A percentile compares a stretch with the other conserved stretches of the same genome.
Conservation (phyloP, 2,329 filamentous ascomycete genomes). For the Xylariaceae sp. region DNA sequence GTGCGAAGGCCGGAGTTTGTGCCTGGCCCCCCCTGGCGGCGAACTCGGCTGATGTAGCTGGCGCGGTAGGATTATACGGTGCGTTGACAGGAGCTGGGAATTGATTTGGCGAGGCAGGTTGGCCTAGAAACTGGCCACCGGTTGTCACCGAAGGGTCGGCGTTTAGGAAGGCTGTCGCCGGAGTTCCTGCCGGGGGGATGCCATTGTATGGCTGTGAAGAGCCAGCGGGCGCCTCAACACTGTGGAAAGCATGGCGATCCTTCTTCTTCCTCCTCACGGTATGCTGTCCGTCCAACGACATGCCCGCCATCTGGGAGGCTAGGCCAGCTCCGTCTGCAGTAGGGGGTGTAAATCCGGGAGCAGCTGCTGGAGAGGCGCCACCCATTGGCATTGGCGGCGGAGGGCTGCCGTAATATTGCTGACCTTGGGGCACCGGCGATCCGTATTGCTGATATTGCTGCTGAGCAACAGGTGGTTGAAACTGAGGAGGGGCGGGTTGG, state of each 20-base stretch:
- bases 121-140: conserved; percentile 55
- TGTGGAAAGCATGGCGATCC: conserved; percentile 91
- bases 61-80: conserved; percentile 55
- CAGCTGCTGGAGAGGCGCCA: conserved; percentile 41
- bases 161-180: conserved; percentile 65
- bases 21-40: conserved; percentile 49
- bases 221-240: conserved; percentile 74
- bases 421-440: conserved; percentile 45
- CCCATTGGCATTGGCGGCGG: conserved; percentile 42
- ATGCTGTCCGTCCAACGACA: conserved; percentile 68
- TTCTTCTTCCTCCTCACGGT: conserved; percentile 81
- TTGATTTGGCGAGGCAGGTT: conserved; percentile 49
- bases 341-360: conserved; percentile 46
- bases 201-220: conserved; percentile 74
- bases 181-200: conserved; percentile 64
- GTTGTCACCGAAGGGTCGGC: conserved; percentile 54
- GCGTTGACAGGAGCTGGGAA: conserved; percentile 67
- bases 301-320: conserved; percentile 77
- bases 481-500: conserved; percentile 61
- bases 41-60: conserved; percentile 54
- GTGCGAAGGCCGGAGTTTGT: conserved; percentile 54
- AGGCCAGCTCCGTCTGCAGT: conserved; percentile 57
- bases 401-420: conserved; percentile 50
- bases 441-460: conserved; percentile 63
- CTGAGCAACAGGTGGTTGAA: conserved; percentile 60